Conservation (phyloP, 805 yeast genomes). For the Saccharomyces eubayanus region DNA sequence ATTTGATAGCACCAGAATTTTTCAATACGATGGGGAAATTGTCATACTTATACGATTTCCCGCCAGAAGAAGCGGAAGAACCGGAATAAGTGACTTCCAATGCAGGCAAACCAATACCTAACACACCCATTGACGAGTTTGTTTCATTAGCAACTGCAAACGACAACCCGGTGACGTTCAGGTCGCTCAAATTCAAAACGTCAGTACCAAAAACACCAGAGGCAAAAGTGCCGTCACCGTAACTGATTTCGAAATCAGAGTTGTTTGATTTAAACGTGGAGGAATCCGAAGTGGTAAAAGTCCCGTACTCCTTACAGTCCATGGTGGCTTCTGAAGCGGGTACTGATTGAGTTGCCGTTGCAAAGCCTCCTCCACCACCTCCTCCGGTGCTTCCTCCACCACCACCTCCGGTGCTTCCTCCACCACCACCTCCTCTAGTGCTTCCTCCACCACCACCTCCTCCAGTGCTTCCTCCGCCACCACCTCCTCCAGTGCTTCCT, state of each 20-base stretch:
- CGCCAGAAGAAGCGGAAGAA: slow-evolving; percentile 6
- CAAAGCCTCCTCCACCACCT: neutral
- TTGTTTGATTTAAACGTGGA: slow-evolving; percentile 21
- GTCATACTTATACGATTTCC: slow-evolving; percentile 39
- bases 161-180: slow-evolving; percentile 42
- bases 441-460: no score
- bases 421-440: no score
- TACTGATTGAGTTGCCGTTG: slow-evolving; percentile 4
- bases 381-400: no score
- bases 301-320: slow-evolving; percentile 36
- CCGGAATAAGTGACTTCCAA: slow-evolving; percentile 54
- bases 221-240: slow-evolving; percentile 47
- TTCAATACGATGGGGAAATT: slow-evolving; percentile 58
- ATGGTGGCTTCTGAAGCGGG: slow-evolving; percentile 20
- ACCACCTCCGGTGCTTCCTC: no score
- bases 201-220: slow-evolving; percentile 44
- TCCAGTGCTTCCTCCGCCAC: no score
- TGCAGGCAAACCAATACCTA: slow-evolving; percentile 64
- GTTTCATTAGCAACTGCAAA: slow-evolving; percentile 68
- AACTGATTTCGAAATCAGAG: slow-evolving; percentile 38
- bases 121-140: slow-evolving; percentile 57
- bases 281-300: slow-evolving; percentile 19
- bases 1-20: slow-evolving; percentile 35
- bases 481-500: no score
- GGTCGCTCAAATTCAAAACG: slow-evolving; percentile 44